Conservation (phyloP, 768 basidiomycete genomes). For the Pisolithus microcarpus region DNA sequence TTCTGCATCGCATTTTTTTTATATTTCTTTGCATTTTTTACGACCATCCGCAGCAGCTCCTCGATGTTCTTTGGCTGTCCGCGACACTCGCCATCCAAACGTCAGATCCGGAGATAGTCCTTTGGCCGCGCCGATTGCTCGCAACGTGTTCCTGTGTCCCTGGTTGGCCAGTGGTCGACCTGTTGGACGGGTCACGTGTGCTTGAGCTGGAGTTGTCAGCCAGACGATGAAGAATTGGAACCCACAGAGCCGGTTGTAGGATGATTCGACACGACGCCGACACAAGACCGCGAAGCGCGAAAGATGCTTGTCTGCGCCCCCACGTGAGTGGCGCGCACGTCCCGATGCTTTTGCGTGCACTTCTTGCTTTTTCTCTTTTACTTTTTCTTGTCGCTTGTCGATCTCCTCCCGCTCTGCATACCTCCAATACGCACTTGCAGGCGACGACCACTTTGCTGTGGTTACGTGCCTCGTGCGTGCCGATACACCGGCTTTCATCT, state of each 20-base stretch:
- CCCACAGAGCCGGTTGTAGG: constrained; percentile 45
- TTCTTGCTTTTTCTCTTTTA: constrained; percentile 30
- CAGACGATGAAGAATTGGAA: constrained; percentile 44
- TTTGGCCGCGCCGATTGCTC: constrained; percentile 53
- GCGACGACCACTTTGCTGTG: constrained; percentile 80
- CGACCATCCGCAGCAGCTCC: constrained; percentile 18
- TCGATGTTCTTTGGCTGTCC: constrained; percentile 17
- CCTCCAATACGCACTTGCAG: constrained; percentile 53
- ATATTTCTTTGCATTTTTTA: constrained; percentile 32
- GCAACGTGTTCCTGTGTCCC: constrained; percentile 18
- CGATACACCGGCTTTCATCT: constrained; percentile 59
- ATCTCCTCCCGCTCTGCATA: constrained; percentile 43
- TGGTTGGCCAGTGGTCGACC: constrained; percentile 38
- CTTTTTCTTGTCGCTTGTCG: constrained; percentile 30
- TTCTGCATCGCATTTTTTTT: constrained; percentile 31
- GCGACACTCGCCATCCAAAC: constrained; percentile 16
- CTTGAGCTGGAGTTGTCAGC: constrained; percentile 25
- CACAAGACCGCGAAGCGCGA: constrained; percentile 62
- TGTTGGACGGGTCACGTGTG: constrained; percentile 10
- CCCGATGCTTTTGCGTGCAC: constrained; percentile 45
- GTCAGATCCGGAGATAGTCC: constrained; percentile 22
- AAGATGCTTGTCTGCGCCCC: constrained; percentile 47
- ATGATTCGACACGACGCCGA: constrained; percentile 50
- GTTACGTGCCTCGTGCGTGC: constrained; percentile 73
- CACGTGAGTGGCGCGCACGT: constrained; percentile 44